These are phyloP conservation scores for Schizochytrium sp. DNA, from an alignment of 108 stramenopile species.

Conservation along the genomic window DNA sequence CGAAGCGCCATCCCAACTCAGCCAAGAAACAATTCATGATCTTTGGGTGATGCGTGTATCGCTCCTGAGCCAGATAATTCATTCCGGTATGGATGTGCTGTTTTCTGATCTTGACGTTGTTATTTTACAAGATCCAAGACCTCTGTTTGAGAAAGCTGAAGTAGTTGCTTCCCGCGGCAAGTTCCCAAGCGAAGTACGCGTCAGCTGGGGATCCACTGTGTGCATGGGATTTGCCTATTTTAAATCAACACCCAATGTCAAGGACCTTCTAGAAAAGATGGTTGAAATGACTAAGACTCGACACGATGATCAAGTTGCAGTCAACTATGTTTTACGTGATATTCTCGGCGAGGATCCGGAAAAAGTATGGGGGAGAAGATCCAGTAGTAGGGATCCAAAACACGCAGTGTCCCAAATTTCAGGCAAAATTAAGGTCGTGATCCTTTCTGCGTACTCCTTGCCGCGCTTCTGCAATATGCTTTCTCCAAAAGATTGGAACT, in stretches of 20 bases:
- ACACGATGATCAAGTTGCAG: not conserved
- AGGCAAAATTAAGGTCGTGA: not conserved
- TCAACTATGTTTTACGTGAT: not conserved
- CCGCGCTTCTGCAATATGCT: not conserved
- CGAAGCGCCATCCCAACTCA: not conserved
- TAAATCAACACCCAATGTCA: not conserved
- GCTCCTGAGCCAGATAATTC: not conserved
- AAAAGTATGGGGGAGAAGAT: not conserved
- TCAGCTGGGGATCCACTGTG: not conserved
- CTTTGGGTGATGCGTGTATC: not conserved
- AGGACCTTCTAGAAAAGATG: not conserved
- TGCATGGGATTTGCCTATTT: slow-evolving; percentile 17
- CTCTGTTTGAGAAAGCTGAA: not conserved
- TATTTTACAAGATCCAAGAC: not conserved
- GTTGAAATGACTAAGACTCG: not conserved
- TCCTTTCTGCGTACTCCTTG: not conserved
- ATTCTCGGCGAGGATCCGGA: not conserved
- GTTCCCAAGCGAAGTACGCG: not conserved
- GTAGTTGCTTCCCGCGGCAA: not conserved
- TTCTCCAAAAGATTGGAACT: not conserved
- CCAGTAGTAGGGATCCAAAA: not conserved
- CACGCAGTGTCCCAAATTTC: not conserved
- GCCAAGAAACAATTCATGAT: not conserved
- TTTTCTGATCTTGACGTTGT: slow-evolving; percentile 9
- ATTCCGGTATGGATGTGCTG: not conserved